Percentiles rank a stretch among this genome's conserved stretches.
These are phyloP conservation scores for Boletus smithii DNA, from an alignment of 1,284 basidiomycete species.

Conservation along the genomic window DNA sequence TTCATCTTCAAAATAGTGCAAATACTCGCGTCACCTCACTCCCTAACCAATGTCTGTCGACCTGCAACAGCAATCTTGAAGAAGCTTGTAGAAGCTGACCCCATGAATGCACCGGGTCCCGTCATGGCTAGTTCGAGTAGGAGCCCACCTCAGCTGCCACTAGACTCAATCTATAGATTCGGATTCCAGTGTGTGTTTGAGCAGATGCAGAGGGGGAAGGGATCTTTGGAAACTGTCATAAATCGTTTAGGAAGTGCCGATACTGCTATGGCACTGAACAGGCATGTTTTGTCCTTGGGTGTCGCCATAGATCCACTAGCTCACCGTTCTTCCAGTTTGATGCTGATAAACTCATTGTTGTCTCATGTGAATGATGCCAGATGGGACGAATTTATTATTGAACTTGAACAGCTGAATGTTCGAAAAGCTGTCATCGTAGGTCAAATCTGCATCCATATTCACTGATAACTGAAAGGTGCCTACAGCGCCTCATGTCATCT, in stretches of 20 bases:
- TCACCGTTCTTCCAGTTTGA: conserved; percentile 54
- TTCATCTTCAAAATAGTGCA: conserved; percentile 81
- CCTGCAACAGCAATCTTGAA: conserved; percentile 93
- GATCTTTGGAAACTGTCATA: conserved; percentile 74
- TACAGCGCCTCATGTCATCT: conserved; percentile 80
- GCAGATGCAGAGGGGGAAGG: conserved; percentile 69
- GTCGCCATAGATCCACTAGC: conserved; percentile 7
- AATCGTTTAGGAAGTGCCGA: conserved; percentile 78
- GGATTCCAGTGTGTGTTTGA: conserved; percentile 82
- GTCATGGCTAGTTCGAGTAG: conserved; percentile 60
- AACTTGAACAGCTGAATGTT: conserved; percentile 77
- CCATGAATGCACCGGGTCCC: conserved; percentile 57
- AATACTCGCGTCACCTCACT: conserved; percentile 72
- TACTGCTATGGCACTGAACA: conserved; percentile 80
- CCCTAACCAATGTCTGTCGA: conserved; percentile 92
- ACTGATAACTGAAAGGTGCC: conserved; percentile 11
- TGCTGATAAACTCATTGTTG: conserved; percentile 84
- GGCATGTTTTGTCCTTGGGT: conserved; percentile 44
- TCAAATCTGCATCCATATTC: conserved; percentile 9
- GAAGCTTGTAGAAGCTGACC: conserved; percentile 81
- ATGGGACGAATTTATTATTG: conserved; percentile 76
- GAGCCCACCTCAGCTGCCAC: conserved; percentile 46
- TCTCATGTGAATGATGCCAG: conserved; percentile 71
- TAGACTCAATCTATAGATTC: conserved; percentile 72
- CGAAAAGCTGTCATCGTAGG: conserved; percentile 82